These are phyloP conservation scores for Colletotrichum sp. DNA, from an alignment of 2,329 filamentous ascomycete genomes.

Conservation along the genomic window DNA sequence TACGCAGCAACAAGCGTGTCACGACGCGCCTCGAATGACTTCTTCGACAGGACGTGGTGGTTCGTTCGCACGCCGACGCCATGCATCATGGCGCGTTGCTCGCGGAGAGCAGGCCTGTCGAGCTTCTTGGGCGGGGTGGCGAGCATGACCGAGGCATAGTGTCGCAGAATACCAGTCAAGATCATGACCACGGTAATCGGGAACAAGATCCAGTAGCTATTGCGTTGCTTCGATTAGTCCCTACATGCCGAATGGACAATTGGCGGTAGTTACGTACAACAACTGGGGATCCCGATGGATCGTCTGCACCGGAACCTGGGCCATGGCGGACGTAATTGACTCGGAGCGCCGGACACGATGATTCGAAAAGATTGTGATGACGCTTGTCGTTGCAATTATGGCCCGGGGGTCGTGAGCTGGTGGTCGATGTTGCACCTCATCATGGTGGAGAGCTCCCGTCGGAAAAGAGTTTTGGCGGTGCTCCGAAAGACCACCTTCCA, in stretches of 20 bases:
- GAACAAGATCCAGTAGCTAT: constrained; percentile 97
- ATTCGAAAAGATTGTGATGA: not conserved
- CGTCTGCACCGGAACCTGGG: constrained; percentile 85
- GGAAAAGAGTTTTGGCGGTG: constrained; percentile 23
- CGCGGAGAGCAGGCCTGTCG: constrained; percentile 76
- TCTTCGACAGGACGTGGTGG: constrained; percentile 76
- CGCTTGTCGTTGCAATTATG: not conserved
- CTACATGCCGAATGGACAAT: not conserved
- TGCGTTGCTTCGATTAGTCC: constrained; percentile 3
- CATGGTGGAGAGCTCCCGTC: constrained; percentile 2
- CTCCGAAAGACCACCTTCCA: constrained; percentile 28
- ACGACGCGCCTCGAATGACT: constrained; percentile 81
- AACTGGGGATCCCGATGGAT: constrained; percentile 98
- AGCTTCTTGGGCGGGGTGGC: constrained; percentile 83
- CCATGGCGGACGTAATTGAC: constrained; percentile 62
- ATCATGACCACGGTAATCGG: constrained; percentile 99
- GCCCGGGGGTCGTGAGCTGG: not conserved
- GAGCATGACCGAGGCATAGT: constrained; percentile 95
- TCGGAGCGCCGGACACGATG: not conserved
- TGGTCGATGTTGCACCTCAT: not conserved
- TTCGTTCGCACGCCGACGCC: constrained; percentile 86
- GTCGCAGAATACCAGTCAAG: constrained; percentile 90
- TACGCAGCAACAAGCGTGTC: constrained; percentile 81
- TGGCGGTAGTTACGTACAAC: constrained; percentile 68
- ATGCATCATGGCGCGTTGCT: constrained; percentile 84